Evolutionary conservation across 1,139 yeast species (phyloP).

Genomic region (Suhomyces maxii): DNA sequence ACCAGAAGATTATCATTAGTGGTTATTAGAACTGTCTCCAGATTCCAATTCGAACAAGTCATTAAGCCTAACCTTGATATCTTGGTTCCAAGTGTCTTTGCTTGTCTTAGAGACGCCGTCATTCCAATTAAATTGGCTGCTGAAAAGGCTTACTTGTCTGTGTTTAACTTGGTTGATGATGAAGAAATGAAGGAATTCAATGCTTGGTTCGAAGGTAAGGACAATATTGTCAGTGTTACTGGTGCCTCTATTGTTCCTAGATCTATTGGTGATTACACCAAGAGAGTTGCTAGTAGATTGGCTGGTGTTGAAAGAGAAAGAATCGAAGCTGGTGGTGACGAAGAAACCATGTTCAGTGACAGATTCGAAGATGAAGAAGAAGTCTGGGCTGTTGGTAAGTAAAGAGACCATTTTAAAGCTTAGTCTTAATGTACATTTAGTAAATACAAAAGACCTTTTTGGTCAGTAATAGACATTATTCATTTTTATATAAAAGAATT

Average conservation of each 20-base stretch:
- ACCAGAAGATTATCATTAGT: constrained; percentile 79
- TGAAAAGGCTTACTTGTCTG: constrained; percentile 80
- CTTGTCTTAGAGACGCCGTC: constrained; percentile 78
- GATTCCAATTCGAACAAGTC: constrained; percentile 52
- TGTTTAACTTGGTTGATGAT: constrained; percentile 73
- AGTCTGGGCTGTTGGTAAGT: constrained; percentile 79
- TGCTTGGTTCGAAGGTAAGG: constrained; percentile 52
- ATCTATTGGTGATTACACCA: constrained; percentile 83
- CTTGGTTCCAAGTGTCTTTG: constrained; percentile 73
- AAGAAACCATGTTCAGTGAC: constrained; percentile 80
- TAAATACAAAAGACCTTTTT: too few relatives aligned
- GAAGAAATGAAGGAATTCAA: constrained; percentile 56
- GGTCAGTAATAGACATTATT: too few relatives aligned
- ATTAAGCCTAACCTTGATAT: constrained; percentile 54
- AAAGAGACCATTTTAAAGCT: constrained; percentile 41
- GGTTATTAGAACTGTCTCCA: constrained; percentile 70
- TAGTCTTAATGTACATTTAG: background rate
- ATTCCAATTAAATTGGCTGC: constrained; percentile 95
- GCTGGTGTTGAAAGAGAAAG: constrained; percentile 86
- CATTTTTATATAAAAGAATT: too few relatives aligned
- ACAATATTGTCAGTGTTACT: constrained; percentile 32
- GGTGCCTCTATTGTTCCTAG: constrained; percentile 62
- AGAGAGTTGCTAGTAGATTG: constrained; percentile 79
- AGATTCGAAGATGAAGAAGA: constrained; percentile 83
- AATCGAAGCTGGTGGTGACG: constrained; percentile 88